Conservation (phyloP, 139 green algal genomes). For the Haematococcus lacustris region DNA sequence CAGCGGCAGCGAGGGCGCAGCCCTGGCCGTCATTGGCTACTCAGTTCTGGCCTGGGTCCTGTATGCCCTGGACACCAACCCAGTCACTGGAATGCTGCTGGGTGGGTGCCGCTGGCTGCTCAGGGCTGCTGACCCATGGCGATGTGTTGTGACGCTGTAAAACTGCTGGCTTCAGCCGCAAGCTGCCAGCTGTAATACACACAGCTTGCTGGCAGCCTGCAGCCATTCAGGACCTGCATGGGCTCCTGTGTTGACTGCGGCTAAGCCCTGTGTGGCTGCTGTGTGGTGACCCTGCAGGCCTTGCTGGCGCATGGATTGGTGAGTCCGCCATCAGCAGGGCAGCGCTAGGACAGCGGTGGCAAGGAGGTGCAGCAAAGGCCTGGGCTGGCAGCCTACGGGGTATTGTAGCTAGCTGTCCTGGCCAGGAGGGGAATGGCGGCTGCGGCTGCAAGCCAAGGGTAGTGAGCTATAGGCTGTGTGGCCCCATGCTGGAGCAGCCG, state of each 20-base stretch:
- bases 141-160: not conserved
- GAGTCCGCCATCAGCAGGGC: no score
- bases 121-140: no score
- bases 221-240: not conserved
- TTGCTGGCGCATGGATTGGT: not conserved
- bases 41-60: conserved; percentile 43
- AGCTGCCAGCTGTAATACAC: not conserved
- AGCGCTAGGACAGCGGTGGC: no score
- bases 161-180: not conserved
- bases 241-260: not conserved
- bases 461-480: no score
- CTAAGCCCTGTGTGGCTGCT: not conserved
- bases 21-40: conserved; percentile 51
- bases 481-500: no score
- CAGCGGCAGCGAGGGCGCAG: conserved; percentile 56
- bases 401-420: no score
- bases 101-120: not conserved
- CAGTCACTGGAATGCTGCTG: conserved; percentile 53
- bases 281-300: not conserved
- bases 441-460: no score
- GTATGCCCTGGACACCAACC: conserved; percentile 44
- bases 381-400: no score
- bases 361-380: no score
- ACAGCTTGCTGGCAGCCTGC: no score
- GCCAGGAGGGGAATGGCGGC: no score